Percentiles rank a stretch among this genome's conserved stretches.
Conservation (phyloP, 116 monocot species). For the Trichopus zeylanicus region DNA sequence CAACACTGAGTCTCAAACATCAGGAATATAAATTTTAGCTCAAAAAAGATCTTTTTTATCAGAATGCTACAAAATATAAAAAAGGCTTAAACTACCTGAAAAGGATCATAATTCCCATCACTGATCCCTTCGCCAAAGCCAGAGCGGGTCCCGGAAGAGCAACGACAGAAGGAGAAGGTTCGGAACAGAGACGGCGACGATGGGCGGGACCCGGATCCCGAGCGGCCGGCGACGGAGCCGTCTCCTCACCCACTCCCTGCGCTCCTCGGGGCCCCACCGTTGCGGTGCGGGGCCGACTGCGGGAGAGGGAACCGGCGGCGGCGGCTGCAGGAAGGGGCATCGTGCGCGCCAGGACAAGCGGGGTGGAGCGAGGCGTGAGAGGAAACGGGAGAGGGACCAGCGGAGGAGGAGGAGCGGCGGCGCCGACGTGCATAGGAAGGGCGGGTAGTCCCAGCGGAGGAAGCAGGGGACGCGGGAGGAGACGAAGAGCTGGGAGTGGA, state of each 20-base stretch:
- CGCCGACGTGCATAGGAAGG: conserved; percentile 18
- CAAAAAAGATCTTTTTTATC: too few species aligned
- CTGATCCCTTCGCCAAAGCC: conserved; percentile 3
- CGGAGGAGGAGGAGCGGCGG: conserved; percentile 1
- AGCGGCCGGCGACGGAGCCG: conserved; percentile 26
- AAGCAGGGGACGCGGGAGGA: conserved; percentile 33
- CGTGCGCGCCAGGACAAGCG: conserved; percentile 49
- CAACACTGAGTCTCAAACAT: too few species aligned
- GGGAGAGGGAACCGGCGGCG: conserved; percentile 33
- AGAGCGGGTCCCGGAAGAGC: conserved; percentile 33
- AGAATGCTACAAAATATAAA: too few species aligned
- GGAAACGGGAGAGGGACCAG: conserved; percentile 31
- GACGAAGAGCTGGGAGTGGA: conserved; percentile 65
- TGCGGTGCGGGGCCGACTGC: conserved; percentile 26
- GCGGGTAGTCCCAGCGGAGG: conserved; percentile 30
- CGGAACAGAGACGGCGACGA: conserved; percentile 17
- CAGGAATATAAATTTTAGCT: too few species aligned
- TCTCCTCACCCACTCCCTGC: conserved; percentile 21
- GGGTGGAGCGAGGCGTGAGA: conserved; percentile 24
- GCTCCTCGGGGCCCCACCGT: conserved; percentile 23
- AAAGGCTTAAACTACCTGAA: too few species aligned
- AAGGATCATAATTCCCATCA: too few species aligned
- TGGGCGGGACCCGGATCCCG: conserved; percentile 15
- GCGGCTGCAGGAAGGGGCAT: conserved; percentile 69
- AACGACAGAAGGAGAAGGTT: conserved; percentile 25